phyloP scores from a whole-genome alignment of 768 basidiomycete species.

The Agrocybe praecox region DNA sequence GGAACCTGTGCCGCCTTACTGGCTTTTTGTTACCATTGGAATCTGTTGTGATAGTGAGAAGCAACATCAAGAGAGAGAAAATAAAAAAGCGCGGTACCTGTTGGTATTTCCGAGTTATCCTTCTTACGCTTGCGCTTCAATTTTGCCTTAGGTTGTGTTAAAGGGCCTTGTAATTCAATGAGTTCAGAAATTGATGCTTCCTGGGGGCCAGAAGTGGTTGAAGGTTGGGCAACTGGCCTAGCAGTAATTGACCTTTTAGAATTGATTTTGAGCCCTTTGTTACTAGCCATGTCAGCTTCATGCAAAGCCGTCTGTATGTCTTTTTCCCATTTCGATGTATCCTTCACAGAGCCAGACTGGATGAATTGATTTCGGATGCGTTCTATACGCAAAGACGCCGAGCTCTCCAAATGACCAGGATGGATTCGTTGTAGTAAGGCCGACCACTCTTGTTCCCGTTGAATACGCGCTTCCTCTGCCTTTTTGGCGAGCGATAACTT shows the following conservation, averaged over 20 bases:
- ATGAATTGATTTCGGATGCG: slow-evolving; percentile 60
- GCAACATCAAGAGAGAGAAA: neutral
- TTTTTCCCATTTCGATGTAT: slow-evolving; percentile 61
- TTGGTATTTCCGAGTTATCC: slow-evolving; percentile 29
- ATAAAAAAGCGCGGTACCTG: neutral
- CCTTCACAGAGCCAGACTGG: slow-evolving; percentile 53
- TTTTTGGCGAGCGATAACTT: slow-evolving; percentile 61
- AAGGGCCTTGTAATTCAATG: slow-evolving; percentile 29
- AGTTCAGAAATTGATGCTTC: slow-evolving; percentile 25
- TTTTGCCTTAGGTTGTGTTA: slow-evolving; percentile 17
- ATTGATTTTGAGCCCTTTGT: slow-evolving; percentile 41
- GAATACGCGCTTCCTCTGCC: slow-evolving; percentile 59
- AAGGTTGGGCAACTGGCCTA: slow-evolving; percentile 8
- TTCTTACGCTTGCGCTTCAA: slow-evolving; percentile 25
- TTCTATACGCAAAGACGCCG: slow-evolving; percentile 52
- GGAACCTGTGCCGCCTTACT: slow-evolving; percentile 65
- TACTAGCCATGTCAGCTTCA: slow-evolving; percentile 54
- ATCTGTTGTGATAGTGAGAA: slow-evolving; percentile 2
- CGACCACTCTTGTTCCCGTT: slow-evolving; percentile 71
- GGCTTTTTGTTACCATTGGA: slow-evolving; percentile 44
- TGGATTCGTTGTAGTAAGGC: slow-evolving; percentile 55
- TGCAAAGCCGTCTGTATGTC: slow-evolving; percentile 58
- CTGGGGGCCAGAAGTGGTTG: slow-evolving; percentile 8
- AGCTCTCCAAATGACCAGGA: slow-evolving; percentile 50
- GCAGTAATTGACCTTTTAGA: slow-evolving; percentile 27